Evolutionary conservation across 2,329 filamentous ascomycete species (phyloP).

Genomic region (Dothideomycetes sp.): DNA sequence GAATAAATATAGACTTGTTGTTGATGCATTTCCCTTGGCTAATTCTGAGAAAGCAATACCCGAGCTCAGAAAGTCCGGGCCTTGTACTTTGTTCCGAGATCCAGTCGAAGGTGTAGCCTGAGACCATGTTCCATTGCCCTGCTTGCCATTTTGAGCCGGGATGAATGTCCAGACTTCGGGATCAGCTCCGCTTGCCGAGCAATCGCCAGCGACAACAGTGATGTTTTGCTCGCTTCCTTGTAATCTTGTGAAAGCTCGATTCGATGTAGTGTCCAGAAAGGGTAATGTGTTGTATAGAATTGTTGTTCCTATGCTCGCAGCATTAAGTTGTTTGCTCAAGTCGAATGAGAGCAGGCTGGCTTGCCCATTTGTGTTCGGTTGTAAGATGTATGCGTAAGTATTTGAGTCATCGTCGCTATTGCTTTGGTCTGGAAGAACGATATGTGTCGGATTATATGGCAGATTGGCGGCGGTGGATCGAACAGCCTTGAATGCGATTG

Average conservation of each 20-base stretch:
- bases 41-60: conserved; percentile 61
- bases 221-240: conserved; percentile 61
- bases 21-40: conserved; percentile 43
- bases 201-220: conserved; percentile 66
- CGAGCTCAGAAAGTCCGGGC: conserved; percentile 48
- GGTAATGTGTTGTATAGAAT: conserved; percentile 51
- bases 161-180: conserved; percentile 61
- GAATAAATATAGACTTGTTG: conserved; percentile 61
- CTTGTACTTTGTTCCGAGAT: conserved; percentile 25
- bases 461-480: conserved; percentile 33
- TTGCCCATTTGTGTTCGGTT: conserved; percentile 41
- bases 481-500: conserved; percentile 7
- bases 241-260: conserved; percentile 56
- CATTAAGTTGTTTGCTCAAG: conserved; percentile 47
- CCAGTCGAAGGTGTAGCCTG: conserved; percentile 29
- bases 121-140: conserved; percentile 48
- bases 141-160: conserved; percentile 33
- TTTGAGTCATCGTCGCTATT: conserved; percentile 26
- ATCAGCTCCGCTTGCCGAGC: conserved; percentile 43
- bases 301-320: conserved; percentile 35
- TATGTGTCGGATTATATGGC: conserved; percentile 69
- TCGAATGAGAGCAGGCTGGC: conserved; percentile 57
- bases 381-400: conserved; percentile 61
- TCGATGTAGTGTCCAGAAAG: conserved; percentile 47
- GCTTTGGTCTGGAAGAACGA: conserved; percentile 46